Conservation (phyloP, 2,329 filamentous ascomycete genomes). For the Calonectria crousiana region DNA sequence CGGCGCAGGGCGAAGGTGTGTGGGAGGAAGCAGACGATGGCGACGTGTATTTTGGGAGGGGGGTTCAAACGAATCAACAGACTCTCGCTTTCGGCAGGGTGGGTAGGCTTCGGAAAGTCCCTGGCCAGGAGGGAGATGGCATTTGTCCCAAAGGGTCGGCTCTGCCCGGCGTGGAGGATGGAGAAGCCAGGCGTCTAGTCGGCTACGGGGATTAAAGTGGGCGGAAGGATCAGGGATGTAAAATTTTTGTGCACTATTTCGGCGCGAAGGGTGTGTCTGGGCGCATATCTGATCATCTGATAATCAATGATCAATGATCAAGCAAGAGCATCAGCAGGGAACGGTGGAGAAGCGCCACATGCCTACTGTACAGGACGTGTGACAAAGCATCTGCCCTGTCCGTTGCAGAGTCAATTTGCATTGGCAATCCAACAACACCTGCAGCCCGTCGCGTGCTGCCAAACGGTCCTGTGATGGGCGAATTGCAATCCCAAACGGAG, state of each 20-base stretch:
- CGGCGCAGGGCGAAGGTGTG: neutral
- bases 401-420: neutral
- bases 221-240: neutral
- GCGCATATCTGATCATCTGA: constrained; percentile 8
- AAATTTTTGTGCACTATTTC: neutral
- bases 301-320: constrained; percentile 4
- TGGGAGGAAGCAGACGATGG: neutral
- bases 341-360: neutral
- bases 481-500: neutral
- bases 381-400: too few relatives aligned
- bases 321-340: neutral
- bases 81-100: neutral
- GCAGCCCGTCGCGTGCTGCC: neutral
- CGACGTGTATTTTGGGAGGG: neutral
- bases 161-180: constrained; percentile 1
- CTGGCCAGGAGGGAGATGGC: neutral
- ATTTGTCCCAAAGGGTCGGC: constrained; percentile 8
- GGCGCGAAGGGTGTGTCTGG: neutral
- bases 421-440: neutral
- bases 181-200: neutral
- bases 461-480: neutral
- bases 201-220: neutral
- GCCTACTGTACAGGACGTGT: too few relatives aligned
- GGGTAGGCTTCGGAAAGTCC: neutral
- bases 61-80: neutral